Evolutionary conservation across 2,329 filamentous ascomycete species (phyloP).

Genomic region (Ophiostoma perfectum): DNA sequence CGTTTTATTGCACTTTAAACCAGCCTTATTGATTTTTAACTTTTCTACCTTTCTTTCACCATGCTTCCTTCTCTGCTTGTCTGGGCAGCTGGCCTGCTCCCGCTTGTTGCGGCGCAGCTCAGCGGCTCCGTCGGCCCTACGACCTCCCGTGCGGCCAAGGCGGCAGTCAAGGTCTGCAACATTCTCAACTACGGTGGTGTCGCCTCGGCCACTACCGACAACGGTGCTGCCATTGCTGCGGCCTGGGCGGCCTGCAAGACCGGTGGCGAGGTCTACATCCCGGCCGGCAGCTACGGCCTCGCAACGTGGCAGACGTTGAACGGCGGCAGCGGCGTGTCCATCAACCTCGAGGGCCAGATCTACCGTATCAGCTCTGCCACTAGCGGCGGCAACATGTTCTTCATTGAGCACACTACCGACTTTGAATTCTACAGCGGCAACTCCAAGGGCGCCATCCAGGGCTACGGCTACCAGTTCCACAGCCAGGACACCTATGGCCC

Average conservation of each 20-base stretch:
- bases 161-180: constrained; percentile 15
- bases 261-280: background rate
- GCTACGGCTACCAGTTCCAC: constrained; percentile 45
- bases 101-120: constrained; percentile 5
- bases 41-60: background rate
- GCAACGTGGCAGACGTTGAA: constrained; percentile 4
- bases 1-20: background rate
- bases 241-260: constrained; percentile 1
- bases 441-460: constrained; percentile 46
- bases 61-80: background rate
- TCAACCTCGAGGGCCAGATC: constrained; percentile 13
- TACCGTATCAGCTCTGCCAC: constrained; percentile 15
- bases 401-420: constrained; percentile 34
- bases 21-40: background rate
- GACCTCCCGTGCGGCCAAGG: constrained; percentile 8
- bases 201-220: background rate
- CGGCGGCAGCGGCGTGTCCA: background rate
- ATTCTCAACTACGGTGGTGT: constrained; percentile 13
- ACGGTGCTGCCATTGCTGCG: background rate
- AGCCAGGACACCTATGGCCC: constrained; percentile 35
- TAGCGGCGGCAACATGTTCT: constrained; percentile 29
- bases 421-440: constrained; percentile 43
- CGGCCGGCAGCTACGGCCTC: background rate
- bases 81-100: constrained; percentile 6
- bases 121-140: constrained; percentile 1